Evolutionary conservation across 805 yeast species (phyloP).

Genomic region (Barnettozyma sucrosica): DNA sequence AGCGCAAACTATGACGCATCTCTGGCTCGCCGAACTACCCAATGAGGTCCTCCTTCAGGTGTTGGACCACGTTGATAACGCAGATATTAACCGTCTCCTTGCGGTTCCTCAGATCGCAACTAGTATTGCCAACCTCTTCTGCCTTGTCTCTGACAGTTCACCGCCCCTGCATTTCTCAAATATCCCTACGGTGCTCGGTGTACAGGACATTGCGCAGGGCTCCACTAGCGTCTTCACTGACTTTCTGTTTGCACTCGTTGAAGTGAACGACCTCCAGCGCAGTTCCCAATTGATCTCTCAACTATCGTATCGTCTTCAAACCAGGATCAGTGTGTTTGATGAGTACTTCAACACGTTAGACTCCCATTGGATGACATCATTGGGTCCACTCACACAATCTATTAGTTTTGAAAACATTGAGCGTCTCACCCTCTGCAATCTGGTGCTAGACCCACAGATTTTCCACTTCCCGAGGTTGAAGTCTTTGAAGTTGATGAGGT

Average conservation of each 20-base stretch:
- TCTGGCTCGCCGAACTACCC: not conserved
- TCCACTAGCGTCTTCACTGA: not conserved
- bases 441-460: constrained; percentile 7
- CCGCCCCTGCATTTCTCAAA: not conserved
- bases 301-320: constrained; percentile 1
- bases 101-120: not conserved
- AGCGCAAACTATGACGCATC: not conserved
- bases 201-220: not conserved
- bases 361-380: constrained; percentile 5
- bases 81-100: not conserved
- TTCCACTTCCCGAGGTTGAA: constrained; percentile 11
- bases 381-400: constrained; percentile 3
- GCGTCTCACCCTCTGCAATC: constrained; percentile 5
- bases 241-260: constrained; percentile 7
- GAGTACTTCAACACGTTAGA: not conserved
- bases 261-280: constrained; percentile 11
- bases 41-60: not conserved
- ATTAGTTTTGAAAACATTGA: constrained; percentile 11
- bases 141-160: not conserved
- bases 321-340: constrained; percentile 13
- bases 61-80: not conserved
- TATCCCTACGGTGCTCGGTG: not conserved
- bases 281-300: not conserved
- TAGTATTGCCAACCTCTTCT: not conserved
- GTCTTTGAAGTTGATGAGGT: constrained; percentile 5